Percentiles rank a stretch among this genome's conserved stretches.
Evolutionary conservation across 495 filamentous ascomycete genomes (phyloP).

Genomic region (Hyaloscypha variabilis): DNA sequence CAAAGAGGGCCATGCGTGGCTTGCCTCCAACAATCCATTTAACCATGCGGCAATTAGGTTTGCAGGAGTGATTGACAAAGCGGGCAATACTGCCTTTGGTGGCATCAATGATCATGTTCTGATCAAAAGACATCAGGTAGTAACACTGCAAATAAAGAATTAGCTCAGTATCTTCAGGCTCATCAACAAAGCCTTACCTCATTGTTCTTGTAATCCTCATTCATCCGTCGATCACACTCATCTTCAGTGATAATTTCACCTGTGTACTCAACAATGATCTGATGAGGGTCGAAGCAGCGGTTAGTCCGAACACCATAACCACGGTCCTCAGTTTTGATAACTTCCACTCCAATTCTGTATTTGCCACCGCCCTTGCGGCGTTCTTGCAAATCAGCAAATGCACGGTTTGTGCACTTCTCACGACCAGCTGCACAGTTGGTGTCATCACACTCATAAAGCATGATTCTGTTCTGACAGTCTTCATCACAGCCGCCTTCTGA

Average conservation of each 20-base stretch:
- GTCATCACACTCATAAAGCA: slow-evolving; percentile 95
- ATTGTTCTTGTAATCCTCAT: slow-evolving; percentile 86
- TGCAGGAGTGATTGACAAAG: slow-evolving; percentile 97
- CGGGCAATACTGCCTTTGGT: slow-evolving; percentile 93
- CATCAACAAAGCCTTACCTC: slow-evolving; percentile 59
- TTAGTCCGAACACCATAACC: slow-evolving; percentile 92
- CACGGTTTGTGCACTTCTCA: slow-evolving; percentile 78
- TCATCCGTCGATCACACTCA: slow-evolving; percentile 93
- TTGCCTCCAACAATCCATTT: slow-evolving; percentile 97
- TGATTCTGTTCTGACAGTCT: slow-evolving; percentile 88
- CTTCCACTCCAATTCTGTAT: slow-evolving; percentile 91
- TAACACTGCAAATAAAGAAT: slow-evolving; percentile 65
- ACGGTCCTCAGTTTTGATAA: slow-evolving; percentile 84
- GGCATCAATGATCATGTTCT: slow-evolving; percentile 98
- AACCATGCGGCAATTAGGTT: slow-evolving; percentile 96
- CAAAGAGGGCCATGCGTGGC: slow-evolving; percentile 96
- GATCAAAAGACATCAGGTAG: slow-evolving; percentile 97
- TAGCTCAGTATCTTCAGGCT: neutral
- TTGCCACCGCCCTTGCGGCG: slow-evolving; percentile 76
- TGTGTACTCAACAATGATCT: slow-evolving; percentile 98
- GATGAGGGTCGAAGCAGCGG: slow-evolving; percentile 81
- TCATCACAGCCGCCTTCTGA: slow-evolving; percentile 82
- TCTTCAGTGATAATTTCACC: slow-evolving; percentile 95
- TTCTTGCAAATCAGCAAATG: slow-evolving; percentile 78
- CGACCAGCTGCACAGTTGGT: slow-evolving; percentile 80